A percentile compares a stretch with the other conserved stretches of the same genome.
Evolutionary conservation across 2,329 filamentous ascomycete genomes (phyloP).

Genomic region (Furcasterigmium sp.): DNA sequence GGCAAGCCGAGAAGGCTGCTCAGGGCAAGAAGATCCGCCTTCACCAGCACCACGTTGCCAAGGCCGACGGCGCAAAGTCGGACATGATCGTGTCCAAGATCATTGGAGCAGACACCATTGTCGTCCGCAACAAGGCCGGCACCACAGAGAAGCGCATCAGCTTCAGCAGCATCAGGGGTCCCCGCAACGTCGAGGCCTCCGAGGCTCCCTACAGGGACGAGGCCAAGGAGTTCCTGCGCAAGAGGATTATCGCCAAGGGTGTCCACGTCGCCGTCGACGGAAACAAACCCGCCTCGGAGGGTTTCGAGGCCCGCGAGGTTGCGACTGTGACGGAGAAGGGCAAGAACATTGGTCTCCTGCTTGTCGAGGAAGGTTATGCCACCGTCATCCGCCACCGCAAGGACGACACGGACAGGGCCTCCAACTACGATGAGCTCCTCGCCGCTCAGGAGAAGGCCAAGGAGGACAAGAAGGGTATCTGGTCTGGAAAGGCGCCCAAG

Average conservation of each 20-base stretch:
- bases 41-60: slow-evolving; percentile 76
- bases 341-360: slow-evolving; percentile 77
- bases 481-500: slow-evolving; percentile 84
- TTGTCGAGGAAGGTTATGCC: slow-evolving; percentile 91
- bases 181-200: slow-evolving; percentile 80
- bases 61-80: slow-evolving; percentile 50
- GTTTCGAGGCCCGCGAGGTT: slow-evolving; percentile 91
- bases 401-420: slow-evolving; percentile 88
- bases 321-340: slow-evolving; percentile 78
- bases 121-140: slow-evolving; percentile 78
- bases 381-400: slow-evolving; percentile 93
- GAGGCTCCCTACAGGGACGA: slow-evolving; percentile 87
- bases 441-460: slow-evolving; percentile 78
- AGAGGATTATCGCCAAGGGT: slow-evolving; percentile 93
- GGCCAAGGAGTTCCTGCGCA: slow-evolving; percentile 92
- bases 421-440: slow-evolving; percentile 87
- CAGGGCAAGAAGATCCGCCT: slow-evolving; percentile 72
- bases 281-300: slow-evolving; percentile 81
- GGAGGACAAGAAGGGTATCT: slow-evolving; percentile 88
- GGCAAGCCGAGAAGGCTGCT: slow-evolving; percentile 81
- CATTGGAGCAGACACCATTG: slow-evolving; percentile 82
- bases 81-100: slow-evolving; percentile 85
- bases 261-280: slow-evolving; percentile 87
- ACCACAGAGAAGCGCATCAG: slow-evolving; percentile 80
- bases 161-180: slow-evolving; percentile 87